Base-by-base conservation (phyloP, 805 yeast genomes). In the Kodamaea kakaduensis region DNA sequence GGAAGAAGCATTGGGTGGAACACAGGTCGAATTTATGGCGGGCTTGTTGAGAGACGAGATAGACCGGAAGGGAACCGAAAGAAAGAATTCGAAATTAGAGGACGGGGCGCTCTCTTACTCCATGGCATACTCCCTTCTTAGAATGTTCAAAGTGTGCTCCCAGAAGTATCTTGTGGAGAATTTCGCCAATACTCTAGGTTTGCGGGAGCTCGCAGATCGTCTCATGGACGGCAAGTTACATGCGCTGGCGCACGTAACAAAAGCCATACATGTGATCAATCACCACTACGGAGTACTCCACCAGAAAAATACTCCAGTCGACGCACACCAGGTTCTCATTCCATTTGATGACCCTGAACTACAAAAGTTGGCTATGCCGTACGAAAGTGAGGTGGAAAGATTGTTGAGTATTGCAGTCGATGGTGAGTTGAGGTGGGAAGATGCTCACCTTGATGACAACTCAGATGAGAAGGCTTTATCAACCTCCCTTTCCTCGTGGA, bases 1-100 rank as follows among this genome's bases (percentile, higher is more conserved):
- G 20, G 51, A 58, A 31, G 47, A 51, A 16, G 40, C 52, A 13
- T 40, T 48, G 2, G 42, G 48, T 17, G 59, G 63, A 56, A 38
- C 48, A 9, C 56, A 45, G 31, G 43, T 64, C 2, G 46, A 54
- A 15, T 40, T 60, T 17, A 16, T 29, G 10, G 14, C 23, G 7
- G 13, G 22, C 15, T 24, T 34, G 23, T 17, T 34, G 9, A 20
- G 22, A 12, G 38, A 18, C 3, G 28, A 34, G 18, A 15, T 33
- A n/a, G 17, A 17, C 4, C 6, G 27, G 9, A 34, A 12, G 5
- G 23, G n/a, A 19, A 17, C 10, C 4, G 14, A 14, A 21, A 6
- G 6, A 5, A 17, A 19, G 24, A 5, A 23, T 4, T 31, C 17
- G 26, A 22, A 22, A 18, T 10, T 10, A 7, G 19, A 16, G 6